phyloP scores from a whole-genome alignment of 2,329 filamentous ascomycete genomes.

The Pestalotiopsis sp. region DNA sequence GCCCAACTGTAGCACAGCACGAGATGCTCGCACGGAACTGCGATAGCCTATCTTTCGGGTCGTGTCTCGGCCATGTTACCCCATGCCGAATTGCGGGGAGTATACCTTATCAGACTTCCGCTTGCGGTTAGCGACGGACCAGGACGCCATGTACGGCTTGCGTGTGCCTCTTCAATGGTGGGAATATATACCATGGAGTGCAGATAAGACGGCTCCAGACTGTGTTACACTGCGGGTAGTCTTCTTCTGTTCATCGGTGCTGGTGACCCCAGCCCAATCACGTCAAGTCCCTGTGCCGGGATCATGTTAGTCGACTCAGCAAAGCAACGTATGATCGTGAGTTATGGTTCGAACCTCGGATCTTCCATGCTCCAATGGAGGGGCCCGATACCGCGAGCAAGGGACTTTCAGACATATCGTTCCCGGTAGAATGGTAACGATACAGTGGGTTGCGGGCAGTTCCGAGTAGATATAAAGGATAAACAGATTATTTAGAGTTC shows the following conservation, averaged over 20 bases:
- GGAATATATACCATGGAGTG: neutral
- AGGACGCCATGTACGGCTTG: neutral
- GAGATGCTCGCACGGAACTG: neutral
- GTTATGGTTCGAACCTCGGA: neutral
- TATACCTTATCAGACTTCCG: conserved; percentile 7
- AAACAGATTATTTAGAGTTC: neutral
- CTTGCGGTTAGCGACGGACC: conserved; percentile 4
- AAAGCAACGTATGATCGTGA: neutral
- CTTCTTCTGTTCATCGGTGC: too few relatives aligned
- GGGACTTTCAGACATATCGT: neutral
- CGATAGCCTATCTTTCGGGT: neutral
- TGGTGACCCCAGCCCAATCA: neutral
- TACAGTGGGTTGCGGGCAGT: neutral
- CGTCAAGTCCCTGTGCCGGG: neutral
- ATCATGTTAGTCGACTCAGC: neutral
- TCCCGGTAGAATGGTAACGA: neutral
- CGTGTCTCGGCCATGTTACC: neutral
- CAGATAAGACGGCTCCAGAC: neutral
- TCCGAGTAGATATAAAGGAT: neutral
- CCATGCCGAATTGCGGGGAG: neutral
- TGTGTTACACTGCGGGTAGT: neutral
- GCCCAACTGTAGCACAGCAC: neutral
- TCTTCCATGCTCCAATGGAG: neutral
- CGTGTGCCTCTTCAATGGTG: neutral
- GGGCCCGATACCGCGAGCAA: neutral